phyloP scores from a whole-genome alignment of 768 basidiomycete genomes.

The Mycena rebaudengoi region DNA sequence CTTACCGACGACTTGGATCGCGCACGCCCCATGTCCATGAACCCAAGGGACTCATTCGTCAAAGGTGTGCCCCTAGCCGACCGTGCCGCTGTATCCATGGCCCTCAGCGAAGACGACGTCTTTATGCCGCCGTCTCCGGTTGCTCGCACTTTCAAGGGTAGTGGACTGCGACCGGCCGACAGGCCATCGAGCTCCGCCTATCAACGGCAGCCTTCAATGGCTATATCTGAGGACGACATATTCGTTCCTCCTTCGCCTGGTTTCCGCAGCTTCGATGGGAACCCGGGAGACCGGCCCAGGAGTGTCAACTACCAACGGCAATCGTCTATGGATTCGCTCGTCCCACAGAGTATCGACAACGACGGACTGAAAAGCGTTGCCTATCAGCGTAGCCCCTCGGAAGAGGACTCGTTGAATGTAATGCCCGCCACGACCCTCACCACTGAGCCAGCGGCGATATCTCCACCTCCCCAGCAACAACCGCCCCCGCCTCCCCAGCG shows the following conservation, averaged over 20 bases:
- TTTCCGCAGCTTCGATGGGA: constrained; percentile 55
- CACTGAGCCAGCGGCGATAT: constrained; percentile 1
- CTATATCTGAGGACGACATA: constrained; percentile 53
- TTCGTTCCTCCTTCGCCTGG: constrained; percentile 67
- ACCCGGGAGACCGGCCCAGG: constrained; percentile 21
- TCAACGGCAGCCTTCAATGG: constrained; percentile 37
- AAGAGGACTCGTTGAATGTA: constrained; percentile 21
- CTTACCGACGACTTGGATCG: constrained; percentile 53
- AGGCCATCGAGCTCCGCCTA: constrained; percentile 22
- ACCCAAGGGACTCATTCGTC: constrained; percentile 24
- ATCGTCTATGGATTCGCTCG: constrained; percentile 23
- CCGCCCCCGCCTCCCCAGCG: constrained; percentile 21
- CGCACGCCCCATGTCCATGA: constrained; percentile 27
- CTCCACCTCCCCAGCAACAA: constrained; percentile 24
- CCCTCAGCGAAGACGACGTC: constrained; percentile 25
- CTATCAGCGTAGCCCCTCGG: constrained; percentile 21
- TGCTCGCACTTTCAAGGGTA: constrained; percentile 25
- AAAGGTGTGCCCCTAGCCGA: constrained; percentile 26
- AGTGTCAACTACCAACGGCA: constrained; percentile 22
- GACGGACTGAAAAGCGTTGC: constrained; percentile 18
- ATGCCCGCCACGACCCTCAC: constrained; percentile 4
- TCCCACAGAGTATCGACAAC: constrained; percentile 22
- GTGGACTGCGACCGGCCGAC: constrained; percentile 21
- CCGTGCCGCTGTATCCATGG: constrained; percentile 26
- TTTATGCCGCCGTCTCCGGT: constrained; percentile 21